Percentiles rank a stretch among this genome's conserved stretches.
Evolutionary conservation across 2,329 filamentous ascomycete species (phyloP).

Genomic region (Harringtonia aguacate): DNA sequence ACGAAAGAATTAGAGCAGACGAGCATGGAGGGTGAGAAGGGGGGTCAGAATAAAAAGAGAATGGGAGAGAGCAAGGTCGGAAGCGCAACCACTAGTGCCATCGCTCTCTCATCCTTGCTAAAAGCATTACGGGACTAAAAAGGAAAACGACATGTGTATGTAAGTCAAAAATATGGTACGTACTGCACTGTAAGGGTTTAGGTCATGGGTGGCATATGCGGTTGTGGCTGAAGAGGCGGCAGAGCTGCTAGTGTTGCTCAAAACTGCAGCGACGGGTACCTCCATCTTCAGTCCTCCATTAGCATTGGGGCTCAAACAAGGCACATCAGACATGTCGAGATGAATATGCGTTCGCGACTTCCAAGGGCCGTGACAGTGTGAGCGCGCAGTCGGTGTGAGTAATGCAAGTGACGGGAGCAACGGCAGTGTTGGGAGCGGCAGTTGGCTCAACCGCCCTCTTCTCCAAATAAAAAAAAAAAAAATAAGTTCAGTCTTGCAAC

Average conservation of each 20-base stretch:
- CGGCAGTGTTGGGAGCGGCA: no score
- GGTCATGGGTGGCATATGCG: slow-evolving; percentile 10
- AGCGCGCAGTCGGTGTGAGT: no score
- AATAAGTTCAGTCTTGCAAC: no score
- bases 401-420: no score
- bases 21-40: neutral
- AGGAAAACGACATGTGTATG: neutral
- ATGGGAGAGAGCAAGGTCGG: neutral
- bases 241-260: slow-evolving; percentile 8
- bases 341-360: slow-evolving; percentile 11
- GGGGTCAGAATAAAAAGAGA: neutral
- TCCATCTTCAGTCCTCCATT: slow-evolving; percentile 10
- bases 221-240: slow-evolving; percentile 5
- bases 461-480: no score
- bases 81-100: neutral
- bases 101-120: no score
- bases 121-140: neutral
- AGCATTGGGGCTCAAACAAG: slow-evolving; percentile 15
- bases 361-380: neutral
- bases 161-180: slow-evolving; percentile 2
- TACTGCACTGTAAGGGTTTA: slow-evolving; percentile 11
- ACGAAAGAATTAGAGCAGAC: neutral
- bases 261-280: slow-evolving; percentile 11
- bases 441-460: no score
- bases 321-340: slow-evolving; percentile 18